Percentiles rank a stretch among this genome's conserved stretches.
Evolutionary conservation across 345 rosid species (phyloP).

Genomic region (Mangifera indica): DNA sequence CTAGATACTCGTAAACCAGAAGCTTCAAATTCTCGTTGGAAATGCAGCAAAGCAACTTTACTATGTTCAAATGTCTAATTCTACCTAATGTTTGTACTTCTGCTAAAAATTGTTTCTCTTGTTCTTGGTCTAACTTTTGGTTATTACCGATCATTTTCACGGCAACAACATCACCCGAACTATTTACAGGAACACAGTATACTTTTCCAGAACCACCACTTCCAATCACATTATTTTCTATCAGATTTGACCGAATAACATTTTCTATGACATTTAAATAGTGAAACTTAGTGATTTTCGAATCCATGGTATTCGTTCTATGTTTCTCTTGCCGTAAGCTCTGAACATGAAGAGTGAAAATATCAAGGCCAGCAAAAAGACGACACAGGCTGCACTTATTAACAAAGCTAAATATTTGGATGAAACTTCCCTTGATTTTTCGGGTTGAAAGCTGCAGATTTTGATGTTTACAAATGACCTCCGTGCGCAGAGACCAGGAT

Average conservation of each 20-base stretch:
- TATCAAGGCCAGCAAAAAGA: constrained; percentile 21
- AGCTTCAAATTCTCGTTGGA: constrained; percentile 52
- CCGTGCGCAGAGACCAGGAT: constrained; percentile 49
- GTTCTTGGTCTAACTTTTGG: constrained; percentile 33
- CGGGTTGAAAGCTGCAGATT: constrained; percentile 25
- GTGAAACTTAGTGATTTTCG: constrained; percentile 13
- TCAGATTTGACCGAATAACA: constrained; percentile 39
- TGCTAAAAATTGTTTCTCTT: constrained; percentile 46
- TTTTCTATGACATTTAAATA: constrained; percentile 34
- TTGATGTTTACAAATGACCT: constrained; percentile 32
- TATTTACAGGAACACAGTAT: constrained; percentile 33
- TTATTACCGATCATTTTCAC: constrained; percentile 50
- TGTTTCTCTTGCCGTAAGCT: constrained; percentile 26
- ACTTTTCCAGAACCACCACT: constrained; percentile 71
- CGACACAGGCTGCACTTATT: constrained; percentile 3
- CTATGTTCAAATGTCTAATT: constrained; percentile 54
- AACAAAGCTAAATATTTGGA: constrained; percentile 25
- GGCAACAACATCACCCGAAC: constrained; percentile 37
- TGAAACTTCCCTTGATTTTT: constrained; percentile 16
- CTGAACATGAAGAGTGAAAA: constrained; percentile 19
- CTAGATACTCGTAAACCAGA: constrained; percentile 68
- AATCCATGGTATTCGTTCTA: constrained; percentile 21
- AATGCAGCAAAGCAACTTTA: constrained; percentile 57
- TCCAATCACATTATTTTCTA: constrained; percentile 51
- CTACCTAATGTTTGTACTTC: constrained; percentile 51